A percentile compares a stretch with the other conserved stretches of the same genome.
Conservation (phyloP, 352 stramenopile genomes). For the Thalassiosira delicatula region DNA sequence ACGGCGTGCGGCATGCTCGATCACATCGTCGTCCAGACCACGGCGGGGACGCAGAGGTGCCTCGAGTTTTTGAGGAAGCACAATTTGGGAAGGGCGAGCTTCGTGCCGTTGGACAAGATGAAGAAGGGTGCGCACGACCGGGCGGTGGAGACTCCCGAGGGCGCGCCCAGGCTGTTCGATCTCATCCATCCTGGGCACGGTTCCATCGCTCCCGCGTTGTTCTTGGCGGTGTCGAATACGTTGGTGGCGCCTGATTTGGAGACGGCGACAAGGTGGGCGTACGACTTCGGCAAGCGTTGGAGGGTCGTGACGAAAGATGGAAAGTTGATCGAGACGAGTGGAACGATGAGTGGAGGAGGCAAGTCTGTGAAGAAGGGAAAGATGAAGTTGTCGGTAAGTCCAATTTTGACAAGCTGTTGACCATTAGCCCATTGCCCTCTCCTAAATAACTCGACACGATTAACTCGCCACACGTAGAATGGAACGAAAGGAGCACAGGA, state of each 20-base stretch:
- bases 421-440: conserved; percentile 10
- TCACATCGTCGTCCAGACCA: conserved; percentile 97
- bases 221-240: conserved; percentile 95
- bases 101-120: conserved; percentile 98
- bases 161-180: conserved; percentile 85
- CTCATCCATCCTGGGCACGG: conserved; percentile 88
- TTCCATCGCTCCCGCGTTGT: conserved; percentile 93
- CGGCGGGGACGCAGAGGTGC: conserved; percentile 92
- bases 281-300: conserved; percentile 87
- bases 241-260: conserved; percentile 96
- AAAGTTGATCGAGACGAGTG: conserved; percentile 97
- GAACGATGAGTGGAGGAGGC: conserved; percentile 98
- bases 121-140: conserved; percentile 84
- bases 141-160: conserved; percentile 80
- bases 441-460: too few relatives aligned
- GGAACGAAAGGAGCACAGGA: conserved; percentile 47
- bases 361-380: conserved; percentile 90
- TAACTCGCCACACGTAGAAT: too few relatives aligned
- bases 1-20: conserved; percentile 96
- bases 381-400: conserved; percentile 87
- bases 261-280: conserved; percentile 89
- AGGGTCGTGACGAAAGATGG: conserved; percentile 97
- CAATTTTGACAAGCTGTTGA: conserved; percentile 1
- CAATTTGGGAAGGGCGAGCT: conserved; percentile 95
- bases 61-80: conserved; percentile 94